These are phyloP conservation scores for Globisporangium nagaii DNA, from an alignment of 352 stramenopile species.

Conservation along the genomic window DNA sequence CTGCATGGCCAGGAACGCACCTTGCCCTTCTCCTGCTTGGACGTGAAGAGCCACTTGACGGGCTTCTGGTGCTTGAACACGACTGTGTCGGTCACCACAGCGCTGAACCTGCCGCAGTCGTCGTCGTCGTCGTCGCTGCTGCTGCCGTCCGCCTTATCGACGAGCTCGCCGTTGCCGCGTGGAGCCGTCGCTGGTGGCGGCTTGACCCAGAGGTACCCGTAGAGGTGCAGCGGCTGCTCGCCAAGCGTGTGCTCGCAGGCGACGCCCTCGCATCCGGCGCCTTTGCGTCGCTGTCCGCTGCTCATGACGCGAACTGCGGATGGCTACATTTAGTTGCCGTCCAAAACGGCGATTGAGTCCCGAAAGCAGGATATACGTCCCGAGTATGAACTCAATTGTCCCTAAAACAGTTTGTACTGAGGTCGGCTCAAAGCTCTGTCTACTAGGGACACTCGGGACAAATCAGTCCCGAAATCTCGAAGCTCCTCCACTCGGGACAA, in stretches of 20 bases:
- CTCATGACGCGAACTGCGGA: background rate
- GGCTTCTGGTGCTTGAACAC: constrained; percentile 69
- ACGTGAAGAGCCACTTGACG: constrained; percentile 69
- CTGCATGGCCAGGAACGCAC: constrained; percentile 10
- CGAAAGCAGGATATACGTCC: no score
- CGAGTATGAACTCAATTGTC: no score
- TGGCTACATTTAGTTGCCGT: no score
- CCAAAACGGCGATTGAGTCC: no score
- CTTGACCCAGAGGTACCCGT: constrained; percentile 55
- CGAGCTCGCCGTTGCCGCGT: background rate
- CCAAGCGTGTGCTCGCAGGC: constrained; percentile 59
- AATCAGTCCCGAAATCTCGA: no score
- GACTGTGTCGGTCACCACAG: constrained; percentile 59
- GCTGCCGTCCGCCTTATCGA: background rate
- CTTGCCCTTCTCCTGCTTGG: constrained; percentile 61
- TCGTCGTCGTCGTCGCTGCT: constrained; percentile 4
- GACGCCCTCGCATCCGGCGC: constrained; percentile 49
- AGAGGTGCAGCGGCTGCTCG: constrained; percentile 58
- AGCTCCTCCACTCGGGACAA: no score
- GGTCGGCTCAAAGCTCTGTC: no score
- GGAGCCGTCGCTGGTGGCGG: constrained; percentile 2
- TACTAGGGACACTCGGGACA: no score
- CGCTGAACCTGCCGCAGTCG: constrained; percentile 25
- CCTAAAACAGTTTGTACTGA: no score
- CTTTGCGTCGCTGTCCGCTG: constrained; percentile 21